phyloP scores from a whole-genome alignment of 306 rosid genomes.

The Malus orientalis region DNA sequence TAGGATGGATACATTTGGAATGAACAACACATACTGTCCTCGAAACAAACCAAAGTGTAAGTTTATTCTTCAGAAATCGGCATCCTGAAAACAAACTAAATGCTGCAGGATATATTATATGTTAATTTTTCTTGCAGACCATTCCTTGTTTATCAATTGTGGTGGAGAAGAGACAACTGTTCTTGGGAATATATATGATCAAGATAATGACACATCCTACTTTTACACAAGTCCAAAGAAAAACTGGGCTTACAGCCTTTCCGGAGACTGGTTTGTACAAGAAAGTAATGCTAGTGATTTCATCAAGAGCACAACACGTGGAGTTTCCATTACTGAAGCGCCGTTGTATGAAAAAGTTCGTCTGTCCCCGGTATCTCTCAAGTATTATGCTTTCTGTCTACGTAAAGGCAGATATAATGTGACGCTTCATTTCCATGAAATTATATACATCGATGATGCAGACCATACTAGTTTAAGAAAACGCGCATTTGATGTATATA shows the following conservation, averaged over 20 bases:
- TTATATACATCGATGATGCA: background rate
- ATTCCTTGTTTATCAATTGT: conserved; percentile 24
- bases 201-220: background rate
- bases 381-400: conserved; percentile 24
- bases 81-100: no score
- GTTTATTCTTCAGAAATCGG: no score
- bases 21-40: no score
- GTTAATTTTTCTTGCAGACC: background rate
- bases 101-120: no score
- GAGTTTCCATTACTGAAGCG: background rate
- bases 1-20: no score
- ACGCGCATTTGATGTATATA: background rate
- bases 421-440: conserved; percentile 19
- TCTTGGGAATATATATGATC: conserved; percentile 1
- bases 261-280: background rate
- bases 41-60: no score
- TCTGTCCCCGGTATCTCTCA: conserved; percentile 13
- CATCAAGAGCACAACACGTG: no score
- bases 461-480: background rate
- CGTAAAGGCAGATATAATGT: conserved; percentile 18
- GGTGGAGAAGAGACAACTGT: conserved; percentile 4
- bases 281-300: no score
- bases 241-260: conserved; percentile 15
- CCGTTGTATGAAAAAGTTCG: conserved; percentile 12
- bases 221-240: background rate